Conservation (phyloP, 257 asterid genomes). For the Nicotiana tomentosiformis region DNA sequence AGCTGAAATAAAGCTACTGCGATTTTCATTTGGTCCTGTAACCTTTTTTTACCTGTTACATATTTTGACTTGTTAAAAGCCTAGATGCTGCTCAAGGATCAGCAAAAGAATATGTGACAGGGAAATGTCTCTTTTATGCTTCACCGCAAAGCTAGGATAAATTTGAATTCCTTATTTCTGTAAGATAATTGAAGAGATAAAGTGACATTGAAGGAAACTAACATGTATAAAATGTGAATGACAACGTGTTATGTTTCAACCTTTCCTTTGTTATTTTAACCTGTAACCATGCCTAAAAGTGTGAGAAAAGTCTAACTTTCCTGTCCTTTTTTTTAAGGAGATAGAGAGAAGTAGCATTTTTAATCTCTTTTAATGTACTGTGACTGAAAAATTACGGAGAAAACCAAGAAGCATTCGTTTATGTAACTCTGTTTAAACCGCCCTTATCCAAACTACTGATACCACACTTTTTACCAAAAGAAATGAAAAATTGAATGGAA, state of each 20-base stretch:
- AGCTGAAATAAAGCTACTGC: neutral
- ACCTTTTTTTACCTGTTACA: neutral
- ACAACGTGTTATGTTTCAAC: neutral
- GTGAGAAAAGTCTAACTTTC: neutral
- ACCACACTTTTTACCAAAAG: neutral
- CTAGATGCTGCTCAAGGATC: neutral
- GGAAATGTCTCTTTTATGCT: neutral
- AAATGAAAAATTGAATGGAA: slow-evolving; percentile 2
- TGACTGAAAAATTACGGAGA: neutral
- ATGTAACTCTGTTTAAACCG: neutral
- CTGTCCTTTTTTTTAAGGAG: neutral
- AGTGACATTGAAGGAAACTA: neutral
- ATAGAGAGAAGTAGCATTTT: neutral
- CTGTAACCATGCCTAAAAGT: neutral
- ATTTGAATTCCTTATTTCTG: neutral
- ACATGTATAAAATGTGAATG: neutral
- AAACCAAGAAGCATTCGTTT: neutral
- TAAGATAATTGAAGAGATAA: neutral
- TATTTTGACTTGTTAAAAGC: neutral
- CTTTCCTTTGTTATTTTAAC: neutral
- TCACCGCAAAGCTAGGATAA: neutral
- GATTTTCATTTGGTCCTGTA: neutral
- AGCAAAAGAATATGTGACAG: neutral
- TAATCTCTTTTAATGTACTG: neutral
- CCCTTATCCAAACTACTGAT: neutral